Evolutionary conservation across 2,329 filamentous ascomycete genomes (phyloP), one percentile per base, ranked within the genome.

Genomic region (Aureobasidium sp.): DNA sequence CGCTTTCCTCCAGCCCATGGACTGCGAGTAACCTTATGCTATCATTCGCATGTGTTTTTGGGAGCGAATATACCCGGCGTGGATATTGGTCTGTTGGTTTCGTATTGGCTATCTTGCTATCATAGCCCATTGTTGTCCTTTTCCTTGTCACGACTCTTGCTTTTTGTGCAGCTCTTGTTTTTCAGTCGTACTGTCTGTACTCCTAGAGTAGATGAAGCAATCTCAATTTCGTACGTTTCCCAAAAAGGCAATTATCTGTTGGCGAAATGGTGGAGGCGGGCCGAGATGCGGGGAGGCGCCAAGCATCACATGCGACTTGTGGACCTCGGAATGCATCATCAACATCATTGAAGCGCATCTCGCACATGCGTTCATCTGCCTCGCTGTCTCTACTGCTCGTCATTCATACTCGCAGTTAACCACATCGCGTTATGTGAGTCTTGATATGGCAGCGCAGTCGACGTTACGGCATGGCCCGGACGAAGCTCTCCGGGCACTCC

Each of bases 381-480:
- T 37, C 41, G 3, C 42, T 31, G 29, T 45, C 15, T 22, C 27
- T 34, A 8, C 5, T 12, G 1, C 0, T n/a, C 2, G 14, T 25
- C 6, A 11, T 31, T 3, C 34, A n/a, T n/a, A 17, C 41, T 27
- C 41, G 4, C 20, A 7, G 5, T 11, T 15, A 25, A 39, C 25
- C n/a, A 15, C 17, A 7, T 15, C 29, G 29, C 53, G 53, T 44
- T 6, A 57, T 57, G 53, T 51, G 61, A 66, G 53, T 63, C 11
- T 22, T 29, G 25, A 17, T 4, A 97, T 97, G 93, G 90, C 91
- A 65, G 88, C 82, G 66, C 92, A 96, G 78, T 97, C 93, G 62
- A 96, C 89, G 5, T 81, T 97, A 48, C 78, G 78, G 67, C 68
- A 74, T 64, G 69, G 70, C 62, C 57, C 57, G 44, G 72, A 77